Evolutionary conservation across 306 rosid genomes (phyloP).

Genomic region (Adenanthera pavonina): DNA sequence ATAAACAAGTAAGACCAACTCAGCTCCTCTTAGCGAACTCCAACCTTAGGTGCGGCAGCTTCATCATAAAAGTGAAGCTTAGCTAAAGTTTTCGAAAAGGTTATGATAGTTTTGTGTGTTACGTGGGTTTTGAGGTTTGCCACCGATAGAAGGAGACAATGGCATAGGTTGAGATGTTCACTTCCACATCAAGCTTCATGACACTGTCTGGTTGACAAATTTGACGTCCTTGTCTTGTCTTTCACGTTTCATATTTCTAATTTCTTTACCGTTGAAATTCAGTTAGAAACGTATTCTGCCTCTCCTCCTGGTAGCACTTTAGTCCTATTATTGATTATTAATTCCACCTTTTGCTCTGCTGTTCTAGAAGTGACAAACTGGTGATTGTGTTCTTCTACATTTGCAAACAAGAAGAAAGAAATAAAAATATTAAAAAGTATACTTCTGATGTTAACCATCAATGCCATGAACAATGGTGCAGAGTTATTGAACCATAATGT

Average conservation of each 20-base stretch:
- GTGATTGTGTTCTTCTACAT: not conserved
- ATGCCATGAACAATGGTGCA: no score
- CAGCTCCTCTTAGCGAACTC: no score
- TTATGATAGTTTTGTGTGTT: not conserved
- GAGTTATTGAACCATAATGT: no score
- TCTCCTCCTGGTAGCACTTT: not conserved
- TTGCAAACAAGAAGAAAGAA: not conserved
- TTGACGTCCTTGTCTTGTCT: constrained; percentile 18
- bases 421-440: not conserved
- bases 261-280: not conserved
- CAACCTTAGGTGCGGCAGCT: not conserved
- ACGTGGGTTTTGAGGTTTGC: not conserved
- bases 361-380: not conserved
- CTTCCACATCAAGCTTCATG: not conserved
- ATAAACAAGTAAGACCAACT: not conserved
- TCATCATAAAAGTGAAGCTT: not conserved
- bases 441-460: no score
- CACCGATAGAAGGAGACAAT: constrained; percentile 15
- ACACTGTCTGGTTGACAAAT: not conserved
- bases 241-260: constrained; percentile 16
- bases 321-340: not conserved
- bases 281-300: not conserved
- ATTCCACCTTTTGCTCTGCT: not conserved
- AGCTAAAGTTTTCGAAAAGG: not conserved
- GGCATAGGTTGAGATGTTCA: constrained; percentile 47